These are phyloP conservation scores for Phytophthora cajani DNA, from an alignment of 352 stramenopile species.

Conservation along the genomic window DNA sequence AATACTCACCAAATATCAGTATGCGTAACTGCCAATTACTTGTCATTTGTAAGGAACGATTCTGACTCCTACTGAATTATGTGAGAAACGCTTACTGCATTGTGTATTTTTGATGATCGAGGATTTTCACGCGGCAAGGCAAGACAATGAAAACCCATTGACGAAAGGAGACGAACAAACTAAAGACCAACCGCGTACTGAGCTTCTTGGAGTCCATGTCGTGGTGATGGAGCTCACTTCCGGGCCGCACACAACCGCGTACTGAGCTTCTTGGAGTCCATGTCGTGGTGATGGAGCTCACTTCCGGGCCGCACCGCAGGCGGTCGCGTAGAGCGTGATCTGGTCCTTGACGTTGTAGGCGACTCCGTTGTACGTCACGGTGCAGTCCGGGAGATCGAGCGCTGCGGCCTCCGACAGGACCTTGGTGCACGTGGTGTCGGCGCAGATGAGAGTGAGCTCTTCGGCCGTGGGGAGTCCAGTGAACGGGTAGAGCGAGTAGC, in stretches of 20 bases:
- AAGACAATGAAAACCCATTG: conserved; percentile 5
- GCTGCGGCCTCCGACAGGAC: conserved; percentile 27
- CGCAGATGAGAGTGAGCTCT: conserved; percentile 31
- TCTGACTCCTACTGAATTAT: conserved; percentile 10
- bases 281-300: conserved; percentile 6
- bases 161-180: background rate
- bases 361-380: conserved; percentile 33
- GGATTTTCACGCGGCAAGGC: conserved; percentile 4
- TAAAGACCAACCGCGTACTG: background rate
- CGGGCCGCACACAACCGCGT: conserved; percentile 6
- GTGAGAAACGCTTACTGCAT: background rate
- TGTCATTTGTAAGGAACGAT: background rate
- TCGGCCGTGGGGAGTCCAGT: conserved; percentile 26
- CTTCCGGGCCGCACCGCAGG: conserved; percentile 28
- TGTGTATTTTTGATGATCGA: background rate
- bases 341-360: conserved; percentile 37
- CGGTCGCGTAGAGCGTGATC: conserved; percentile 28
- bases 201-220: background rate
- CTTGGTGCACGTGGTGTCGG: conserved; percentile 32
- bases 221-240: conserved; percentile 18
- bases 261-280: background rate
- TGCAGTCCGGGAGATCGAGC: conserved; percentile 35
- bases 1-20: conserved; percentile 19
- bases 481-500: conserved; percentile 39
- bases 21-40: conserved; percentile 1